Percentiles rank a stretch among this genome's conserved stretches.
These are phyloP conservation scores for Colletotrichum eremochloae DNA, from an alignment of 2,329 filamentous ascomycete genomes.

Conservation along the genomic window DNA sequence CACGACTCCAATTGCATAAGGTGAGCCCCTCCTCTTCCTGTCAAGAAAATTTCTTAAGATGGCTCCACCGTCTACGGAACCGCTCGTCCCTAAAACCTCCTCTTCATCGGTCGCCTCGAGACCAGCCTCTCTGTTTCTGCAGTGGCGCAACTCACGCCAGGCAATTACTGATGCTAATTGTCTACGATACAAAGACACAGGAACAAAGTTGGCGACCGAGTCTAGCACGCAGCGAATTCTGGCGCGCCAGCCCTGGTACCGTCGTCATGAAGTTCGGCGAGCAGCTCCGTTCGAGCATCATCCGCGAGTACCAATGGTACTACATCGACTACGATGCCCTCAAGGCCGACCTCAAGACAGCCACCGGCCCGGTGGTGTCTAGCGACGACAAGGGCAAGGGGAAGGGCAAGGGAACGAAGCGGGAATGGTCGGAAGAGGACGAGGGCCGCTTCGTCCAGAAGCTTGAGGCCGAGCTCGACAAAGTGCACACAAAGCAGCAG, in stretches of 20 bases:
- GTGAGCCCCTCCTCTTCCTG: slow-evolving; percentile 23
- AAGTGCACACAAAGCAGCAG: slow-evolving; percentile 97
- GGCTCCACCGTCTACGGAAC: slow-evolving; percentile 19
- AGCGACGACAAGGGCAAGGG: slow-evolving; percentile 47
- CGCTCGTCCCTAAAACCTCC: neutral
- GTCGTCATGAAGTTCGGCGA: slow-evolving; percentile 90
- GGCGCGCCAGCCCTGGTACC: slow-evolving; percentile 62
- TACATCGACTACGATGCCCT: slow-evolving; percentile 98
- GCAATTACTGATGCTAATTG: slow-evolving; percentile 62
- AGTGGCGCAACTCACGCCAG: slow-evolving; percentile 25
- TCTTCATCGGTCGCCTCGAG: neutral
- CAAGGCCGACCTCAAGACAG: slow-evolving; percentile 86
- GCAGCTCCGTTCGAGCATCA: slow-evolving; percentile 94
- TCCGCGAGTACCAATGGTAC: slow-evolving; percentile 97
- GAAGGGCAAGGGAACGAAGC: slow-evolving; percentile 50
- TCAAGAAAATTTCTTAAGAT: slow-evolving; percentile 10
- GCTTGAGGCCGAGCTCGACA: slow-evolving; percentile 93
- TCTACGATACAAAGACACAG: slow-evolving; percentile 62
- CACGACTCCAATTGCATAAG: slow-evolving; percentile 26
- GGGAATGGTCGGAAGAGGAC: slow-evolving; percentile 90
- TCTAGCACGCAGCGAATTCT: slow-evolving; percentile 45
- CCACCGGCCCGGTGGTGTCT: slow-evolving; percentile 62
- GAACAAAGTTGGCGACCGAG: slow-evolving; percentile 57
- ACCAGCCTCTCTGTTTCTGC: slow-evolving; percentile 38
- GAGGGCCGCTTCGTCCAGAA: slow-evolving; percentile 89